Base-by-base conservation (phyloP, 495 filamentous ascomycete species). In the Penicillium simplicissimum region DNA sequence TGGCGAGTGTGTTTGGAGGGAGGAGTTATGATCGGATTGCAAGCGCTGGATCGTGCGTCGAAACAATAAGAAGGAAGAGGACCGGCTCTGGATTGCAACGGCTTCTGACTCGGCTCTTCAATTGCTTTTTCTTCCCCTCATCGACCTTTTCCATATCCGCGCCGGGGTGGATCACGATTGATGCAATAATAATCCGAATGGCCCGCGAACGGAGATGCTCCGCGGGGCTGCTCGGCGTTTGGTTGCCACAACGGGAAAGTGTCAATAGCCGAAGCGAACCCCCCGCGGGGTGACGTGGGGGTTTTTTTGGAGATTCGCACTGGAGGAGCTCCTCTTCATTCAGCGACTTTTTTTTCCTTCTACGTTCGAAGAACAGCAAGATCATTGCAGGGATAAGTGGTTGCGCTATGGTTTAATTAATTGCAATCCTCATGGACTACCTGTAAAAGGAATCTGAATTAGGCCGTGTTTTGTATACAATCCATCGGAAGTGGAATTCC, bases 141-240 rank as follows among this genome's bases (percentile, higher is more conserved):
- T 37, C 19, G 14, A 14, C 55, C 31, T 48, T 59, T 58, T 52
- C 43, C 8, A 11, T 28, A n/a, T 11, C 53, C 25, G 55, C 38
- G 62, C 28, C 28, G 59, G 58, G 43, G 55, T 19, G 47, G 42
- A 37, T 14, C 14, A 52, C 35, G 38, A 45, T 47, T 55, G 60
- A 21, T 49, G 36, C 14, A 31, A 34, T 52, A 11, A 43, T 43
- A 15, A 15, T 4, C 11, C 15, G 23, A 17, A 15, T 11, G 47
- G 11, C 36, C 36, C 47, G 38, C 38, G 55, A 48, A 48, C 74
- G 75, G 73, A 70, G 59, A 52, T 65, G 48, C 63, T 76, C 73
- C 74, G 73, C 55, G 66, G 73, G 19, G 53, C 53, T 25, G 19
- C 19, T 42, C 76, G 76, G 76, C 48, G 38, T 67, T 75, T 72